Evolutionary conservation across 495 filamentous ascomycete genomes (phyloP).

Genomic region (Thermothielavioides terrestris): DNA sequence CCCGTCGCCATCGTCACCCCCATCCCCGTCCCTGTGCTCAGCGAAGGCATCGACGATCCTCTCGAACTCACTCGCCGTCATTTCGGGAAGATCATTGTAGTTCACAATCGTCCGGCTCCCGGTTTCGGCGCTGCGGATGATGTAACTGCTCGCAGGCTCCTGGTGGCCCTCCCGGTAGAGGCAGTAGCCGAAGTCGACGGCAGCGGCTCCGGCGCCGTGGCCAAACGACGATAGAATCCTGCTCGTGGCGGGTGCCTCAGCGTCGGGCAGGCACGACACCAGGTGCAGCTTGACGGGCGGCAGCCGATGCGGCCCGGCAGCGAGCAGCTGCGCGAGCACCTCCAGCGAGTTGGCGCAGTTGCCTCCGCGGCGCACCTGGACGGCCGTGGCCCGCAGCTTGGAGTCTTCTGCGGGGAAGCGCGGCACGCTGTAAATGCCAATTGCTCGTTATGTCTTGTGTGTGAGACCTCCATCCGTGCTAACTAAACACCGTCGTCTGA

Average conservation of each 20-base stretch:
- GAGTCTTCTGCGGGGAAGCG: constrained; percentile 61
- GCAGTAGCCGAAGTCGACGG: constrained; percentile 44
- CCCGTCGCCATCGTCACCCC: constrained; percentile 6
- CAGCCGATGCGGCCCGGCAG: not conserved
- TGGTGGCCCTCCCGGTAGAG: constrained; percentile 48
- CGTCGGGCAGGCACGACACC: constrained; percentile 32
- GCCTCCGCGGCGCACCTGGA: constrained; percentile 56
- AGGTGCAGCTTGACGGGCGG: constrained; percentile 27
- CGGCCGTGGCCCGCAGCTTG: constrained; percentile 55
- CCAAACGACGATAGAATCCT: constrained; percentile 37
- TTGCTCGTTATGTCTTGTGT: not conserved
- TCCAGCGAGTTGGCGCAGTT: constrained; percentile 66
- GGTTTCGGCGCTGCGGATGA: constrained; percentile 51
- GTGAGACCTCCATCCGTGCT: not conserved
- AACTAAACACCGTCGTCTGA: not conserved
- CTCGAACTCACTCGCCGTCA: constrained; percentile 51
- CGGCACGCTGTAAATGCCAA: constrained; percentile 42
- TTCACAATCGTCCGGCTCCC: constrained; percentile 62
- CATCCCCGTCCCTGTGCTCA: not conserved
- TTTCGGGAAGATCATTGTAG: constrained; percentile 58
- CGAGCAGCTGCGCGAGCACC: constrained; percentile 54
- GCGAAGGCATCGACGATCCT: constrained; percentile 8
- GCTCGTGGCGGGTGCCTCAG: constrained; percentile 24
- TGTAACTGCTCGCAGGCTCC: constrained; percentile 61
- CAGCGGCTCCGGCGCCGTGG: not conserved